Conservation (phyloP, 768 basidiomycete genomes). For the Nidularia sp. region DNA sequence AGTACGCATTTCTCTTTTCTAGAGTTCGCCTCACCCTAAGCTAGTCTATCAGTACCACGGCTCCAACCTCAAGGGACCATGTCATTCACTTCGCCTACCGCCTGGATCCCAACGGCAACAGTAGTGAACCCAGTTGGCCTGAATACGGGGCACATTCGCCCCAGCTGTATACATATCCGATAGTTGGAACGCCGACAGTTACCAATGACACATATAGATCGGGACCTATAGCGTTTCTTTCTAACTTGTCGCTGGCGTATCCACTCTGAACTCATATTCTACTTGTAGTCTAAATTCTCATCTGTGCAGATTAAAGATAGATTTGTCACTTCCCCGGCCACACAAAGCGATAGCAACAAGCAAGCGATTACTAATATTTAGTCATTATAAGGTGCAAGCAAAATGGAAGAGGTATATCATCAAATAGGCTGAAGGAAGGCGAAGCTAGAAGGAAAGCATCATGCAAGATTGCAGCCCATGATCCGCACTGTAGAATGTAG, state of each 20-base stretch:
- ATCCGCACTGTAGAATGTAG: constrained; percentile 35
- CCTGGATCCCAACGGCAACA: constrained; percentile 38
- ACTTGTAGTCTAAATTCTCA: no score
- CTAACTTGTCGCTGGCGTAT: neutral
- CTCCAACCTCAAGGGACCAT: constrained; percentile 36
- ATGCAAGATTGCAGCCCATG: constrained; percentile 50
- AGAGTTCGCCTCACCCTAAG: neutral
- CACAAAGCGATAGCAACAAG: neutral
- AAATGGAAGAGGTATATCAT: neutral
- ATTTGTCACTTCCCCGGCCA: neutral
- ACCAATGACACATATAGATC: neutral
- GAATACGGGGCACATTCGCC: constrained; percentile 29
- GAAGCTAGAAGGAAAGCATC: neutral
- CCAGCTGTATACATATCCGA: constrained; percentile 32
- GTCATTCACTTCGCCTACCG: constrained; percentile 37
- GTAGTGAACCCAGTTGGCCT: constrained; percentile 36
- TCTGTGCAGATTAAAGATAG: neutral
- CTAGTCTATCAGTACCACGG: constrained; percentile 28
- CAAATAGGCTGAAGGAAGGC: neutral
- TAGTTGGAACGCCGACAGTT: neutral
- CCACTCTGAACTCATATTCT: neutral
- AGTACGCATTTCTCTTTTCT: constrained; percentile 17
- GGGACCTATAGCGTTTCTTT: neutral
- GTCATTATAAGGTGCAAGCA: neutral
- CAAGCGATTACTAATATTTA: neutral